Base-by-base conservation (phyloP, 148 eudicot species). In the Amaranthus palmeri region DNA sequence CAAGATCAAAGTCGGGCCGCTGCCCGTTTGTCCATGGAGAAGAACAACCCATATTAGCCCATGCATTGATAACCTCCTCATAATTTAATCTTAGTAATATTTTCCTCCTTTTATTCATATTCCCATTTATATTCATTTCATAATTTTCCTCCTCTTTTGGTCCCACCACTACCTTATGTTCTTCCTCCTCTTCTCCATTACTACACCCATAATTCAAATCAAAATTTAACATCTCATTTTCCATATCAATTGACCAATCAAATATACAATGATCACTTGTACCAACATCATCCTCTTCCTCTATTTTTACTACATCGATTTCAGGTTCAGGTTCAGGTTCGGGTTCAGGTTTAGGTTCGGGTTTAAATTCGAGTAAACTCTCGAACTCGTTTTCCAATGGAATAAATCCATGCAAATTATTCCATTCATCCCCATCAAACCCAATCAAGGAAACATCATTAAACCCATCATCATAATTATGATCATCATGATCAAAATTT, bases 11-110 rank as follows among this genome's bases (percentile, higher is more conserved):
- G 25, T 83, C 80, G 5, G 92, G 92, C 47, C 89, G 85, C 40
- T 83, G 82, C 2, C 97, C 95, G 61, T 75, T 72, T 41, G 85
- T 87, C 96, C 92, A 90, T 15, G 92, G 92, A 0, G 85, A 25
- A 25, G 36, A 25, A 25, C 36, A 80, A 60, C 75, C 68, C 43
- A 81, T 72, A 49, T n/a, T 75, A 46, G 72, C 85, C 96, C 96
- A 90, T 9, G 92, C 85, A 1, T 81, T 58, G 11, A 85, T 76
- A 0, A 90, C 81, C 9, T 82, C 89, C 40, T 83, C 85, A 66
- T 83, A 88, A 78, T 90, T 85, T 36, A 90, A 85, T 70, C 78
- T 82, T 81, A 90, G 72, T 15, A 74, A 61, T 6, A 77, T 78
- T 77, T 69, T 83, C 55, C 58, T 74, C 72, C 55, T 69, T 81